phyloP scores from a whole-genome alignment of 495 filamentous ascomycete species.

The Penicillium herquei region DNA sequence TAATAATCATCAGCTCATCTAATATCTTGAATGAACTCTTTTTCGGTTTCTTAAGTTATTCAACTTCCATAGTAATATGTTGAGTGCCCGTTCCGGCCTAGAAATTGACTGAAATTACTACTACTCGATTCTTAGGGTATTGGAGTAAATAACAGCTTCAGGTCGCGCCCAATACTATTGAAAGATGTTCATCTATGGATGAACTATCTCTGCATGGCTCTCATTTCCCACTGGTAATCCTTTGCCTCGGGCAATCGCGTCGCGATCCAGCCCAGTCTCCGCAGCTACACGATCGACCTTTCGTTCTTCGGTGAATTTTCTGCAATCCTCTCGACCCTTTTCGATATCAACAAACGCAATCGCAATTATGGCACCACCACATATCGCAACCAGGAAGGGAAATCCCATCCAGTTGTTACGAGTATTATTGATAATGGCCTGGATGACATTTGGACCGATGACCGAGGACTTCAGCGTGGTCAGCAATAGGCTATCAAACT shows the following conservation, averaged over 20 bases:
- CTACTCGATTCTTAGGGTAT: no score
- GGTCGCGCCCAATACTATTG: background rate
- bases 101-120: no score
- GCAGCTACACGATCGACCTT: slow-evolving; percentile 30
- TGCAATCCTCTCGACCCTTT: slow-evolving; percentile 45
- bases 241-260: background rate
- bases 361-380: slow-evolving; percentile 37
- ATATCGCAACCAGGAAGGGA: slow-evolving; percentile 48
- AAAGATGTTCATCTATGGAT: background rate
- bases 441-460: slow-evolving; percentile 49
- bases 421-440: slow-evolving; percentile 49
- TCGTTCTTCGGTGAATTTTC: slow-evolving; percentile 38
- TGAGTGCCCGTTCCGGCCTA: no score
- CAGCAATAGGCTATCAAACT: background rate
- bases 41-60: no score
- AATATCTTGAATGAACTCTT: no score
- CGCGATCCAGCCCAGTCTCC: slow-evolving; percentile 8
- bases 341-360: slow-evolving; percentile 47
- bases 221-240: background rate
- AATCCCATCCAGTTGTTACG: slow-evolving; percentile 54
- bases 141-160: no score
- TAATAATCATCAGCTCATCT: no score
- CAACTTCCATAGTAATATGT: no score
- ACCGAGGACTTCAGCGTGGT: slow-evolving; percentile 40
- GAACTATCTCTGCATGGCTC: background rate